phyloP scores from a whole-genome alignment of 345 rosid species.

The Eucalyptus paniculata region DNA sequence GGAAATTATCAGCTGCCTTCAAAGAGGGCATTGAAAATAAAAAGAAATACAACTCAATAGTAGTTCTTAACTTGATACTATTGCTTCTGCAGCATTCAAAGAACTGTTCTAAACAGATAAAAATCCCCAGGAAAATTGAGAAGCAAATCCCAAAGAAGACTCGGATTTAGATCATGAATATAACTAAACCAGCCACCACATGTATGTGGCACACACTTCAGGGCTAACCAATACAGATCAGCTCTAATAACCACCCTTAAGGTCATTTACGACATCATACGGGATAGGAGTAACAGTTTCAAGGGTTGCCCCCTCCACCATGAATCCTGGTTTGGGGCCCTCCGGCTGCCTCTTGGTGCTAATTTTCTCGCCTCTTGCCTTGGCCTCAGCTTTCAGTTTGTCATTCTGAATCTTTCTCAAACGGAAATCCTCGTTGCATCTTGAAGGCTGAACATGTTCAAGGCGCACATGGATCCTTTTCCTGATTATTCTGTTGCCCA shows the following conservation, averaged over 20 bases:
- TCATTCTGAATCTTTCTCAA: conserved; percentile 54
- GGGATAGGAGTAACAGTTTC: conserved; percentile 75
- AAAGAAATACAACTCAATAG: not conserved
- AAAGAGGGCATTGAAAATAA: not conserved
- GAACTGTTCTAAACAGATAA: not conserved
- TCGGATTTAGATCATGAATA: not conserved
- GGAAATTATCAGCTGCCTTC: not conserved
- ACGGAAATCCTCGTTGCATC: conserved; percentile 52
- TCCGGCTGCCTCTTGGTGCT: conserved; percentile 68
- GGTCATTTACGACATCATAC: conserved; percentile 69
- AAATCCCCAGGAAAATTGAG: not conserved
- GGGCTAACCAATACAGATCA: not conserved
- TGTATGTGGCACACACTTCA: not conserved
- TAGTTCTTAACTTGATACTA: not conserved
- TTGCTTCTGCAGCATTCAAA: not conserved
- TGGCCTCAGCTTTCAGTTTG: conserved; percentile 54
- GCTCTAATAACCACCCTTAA: conserved; percentile 61
- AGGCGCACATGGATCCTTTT: conserved; percentile 66
- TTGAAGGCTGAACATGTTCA: conserved; percentile 59
- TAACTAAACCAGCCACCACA: not conserved
- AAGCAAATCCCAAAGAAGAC: not conserved
- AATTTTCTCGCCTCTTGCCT: conserved; percentile 44
- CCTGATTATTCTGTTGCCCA: conserved; percentile 45
- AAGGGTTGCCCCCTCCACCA: conserved; percentile 54
- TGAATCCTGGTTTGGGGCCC: conserved; percentile 71